Evolutionary conservation across 1,284 basidiomycete genomes (phyloP).

Genomic region (Microbotryum intermedium): DNA sequence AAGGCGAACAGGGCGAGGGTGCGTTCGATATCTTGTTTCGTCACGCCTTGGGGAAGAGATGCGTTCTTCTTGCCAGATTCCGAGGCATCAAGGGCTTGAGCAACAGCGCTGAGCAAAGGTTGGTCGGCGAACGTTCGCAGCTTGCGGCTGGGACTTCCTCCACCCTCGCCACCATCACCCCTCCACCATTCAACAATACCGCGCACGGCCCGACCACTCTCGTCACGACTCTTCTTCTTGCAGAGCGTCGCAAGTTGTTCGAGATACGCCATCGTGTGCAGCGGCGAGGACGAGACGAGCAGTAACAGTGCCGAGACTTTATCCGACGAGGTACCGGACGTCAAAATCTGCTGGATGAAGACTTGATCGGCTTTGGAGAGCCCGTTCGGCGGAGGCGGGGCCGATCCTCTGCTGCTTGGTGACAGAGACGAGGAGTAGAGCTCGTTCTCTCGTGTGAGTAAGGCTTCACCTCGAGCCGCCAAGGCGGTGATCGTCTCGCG

Average conservation of each 20-base stretch:
- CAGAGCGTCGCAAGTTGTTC: constrained; percentile 64
- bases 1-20: constrained; percentile 80
- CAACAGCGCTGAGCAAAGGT: constrained; percentile 52
- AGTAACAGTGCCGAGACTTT: constrained; percentile 85
- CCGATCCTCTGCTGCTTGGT: constrained; percentile 10
- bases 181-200: constrained; percentile 94
- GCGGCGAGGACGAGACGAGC: constrained; percentile 78
- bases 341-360: constrained; percentile 75
- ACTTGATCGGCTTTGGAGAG: constrained; percentile 30
- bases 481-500: constrained; percentile 15
- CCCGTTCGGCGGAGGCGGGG: constrained; percentile 24
- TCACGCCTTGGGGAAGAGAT: constrained; percentile 10
- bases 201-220: constrained; percentile 78
- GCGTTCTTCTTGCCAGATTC: constrained; percentile 25
- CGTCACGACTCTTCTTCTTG: constrained; percentile 79
- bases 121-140: constrained; percentile 89
- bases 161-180: constrained; percentile 63
- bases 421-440: constrained; percentile 30
- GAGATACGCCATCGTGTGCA: constrained; percentile 61
- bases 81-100: constrained; percentile 41
- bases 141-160: constrained; percentile 50
- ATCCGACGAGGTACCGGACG: constrained; percentile 84
- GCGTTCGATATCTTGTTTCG: constrained; percentile 43
- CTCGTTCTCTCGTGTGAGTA: constrained; percentile 28
- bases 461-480: constrained; percentile 17